Percentiles rank a stretch among this genome's conserved stretches.
phyloP scores from a whole-genome alignment of 306 rosid species.

The Quercus suber region DNA sequence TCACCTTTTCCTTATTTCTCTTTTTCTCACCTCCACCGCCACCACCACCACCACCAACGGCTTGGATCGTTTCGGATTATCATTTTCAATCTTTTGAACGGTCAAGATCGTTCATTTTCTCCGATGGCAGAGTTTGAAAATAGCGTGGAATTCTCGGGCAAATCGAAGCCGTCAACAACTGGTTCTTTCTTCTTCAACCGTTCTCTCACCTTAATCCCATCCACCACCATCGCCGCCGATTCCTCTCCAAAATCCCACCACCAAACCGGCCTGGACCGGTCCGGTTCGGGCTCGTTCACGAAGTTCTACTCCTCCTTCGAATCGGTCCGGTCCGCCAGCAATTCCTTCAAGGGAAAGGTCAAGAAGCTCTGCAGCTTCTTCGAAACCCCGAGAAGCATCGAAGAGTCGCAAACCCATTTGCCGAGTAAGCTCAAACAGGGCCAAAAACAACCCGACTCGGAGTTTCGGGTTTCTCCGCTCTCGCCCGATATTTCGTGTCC shows the following conservation, averaged over 20 bases:
- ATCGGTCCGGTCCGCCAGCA: slow-evolving; percentile 52
- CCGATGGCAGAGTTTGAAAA: slow-evolving; percentile 47
- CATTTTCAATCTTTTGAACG: background rate
- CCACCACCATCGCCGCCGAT: slow-evolving; percentile 16
- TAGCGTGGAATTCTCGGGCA: slow-evolving; percentile 33
- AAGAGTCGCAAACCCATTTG: slow-evolving; percentile 26
- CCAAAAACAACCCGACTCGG: slow-evolving; percentile 39
- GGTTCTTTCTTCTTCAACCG: slow-evolving; percentile 63
- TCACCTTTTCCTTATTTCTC: background rate
- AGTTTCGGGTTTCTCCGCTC: slow-evolving; percentile 17
- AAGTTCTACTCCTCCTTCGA: slow-evolving; percentile 54
- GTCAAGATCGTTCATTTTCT: background rate
- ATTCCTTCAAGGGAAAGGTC: slow-evolving; percentile 72
- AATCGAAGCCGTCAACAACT: slow-evolving; percentile 29
- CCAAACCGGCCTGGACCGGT: slow-evolving; percentile 43
- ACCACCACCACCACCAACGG: background rate
- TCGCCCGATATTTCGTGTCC: slow-evolving; percentile 5
- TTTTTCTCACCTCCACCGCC: background rate
- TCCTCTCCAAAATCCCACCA: slow-evolving; percentile 37
- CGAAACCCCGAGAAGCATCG: slow-evolving; percentile 33
- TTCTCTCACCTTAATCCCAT: slow-evolving; percentile 44
- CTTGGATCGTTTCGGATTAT: background rate
- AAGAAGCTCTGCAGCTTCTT: slow-evolving; percentile 70
- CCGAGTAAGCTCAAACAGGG: slow-evolving; percentile 31
- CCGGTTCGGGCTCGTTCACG: slow-evolving; percentile 50